These are phyloP conservation scores for Claviceps sorghi DNA, from an alignment of 2,329 filamentous ascomycete species.

Conservation along the genomic window DNA sequence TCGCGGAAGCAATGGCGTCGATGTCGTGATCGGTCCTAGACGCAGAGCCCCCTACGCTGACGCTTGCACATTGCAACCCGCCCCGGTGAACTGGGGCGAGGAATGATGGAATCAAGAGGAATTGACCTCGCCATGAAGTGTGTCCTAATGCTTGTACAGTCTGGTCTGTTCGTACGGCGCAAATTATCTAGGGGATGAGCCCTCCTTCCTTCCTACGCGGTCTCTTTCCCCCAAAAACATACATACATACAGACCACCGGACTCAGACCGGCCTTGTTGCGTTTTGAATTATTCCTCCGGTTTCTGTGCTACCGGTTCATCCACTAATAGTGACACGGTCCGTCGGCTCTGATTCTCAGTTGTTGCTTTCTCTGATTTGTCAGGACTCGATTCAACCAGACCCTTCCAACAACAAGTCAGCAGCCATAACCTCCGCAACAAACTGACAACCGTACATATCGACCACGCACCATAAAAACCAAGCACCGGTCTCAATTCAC, in stretches of 20 bases:
- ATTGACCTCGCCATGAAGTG: conserved; percentile 1
- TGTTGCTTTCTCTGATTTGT: neutral
- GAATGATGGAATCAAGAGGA: neutral
- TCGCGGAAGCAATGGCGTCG: conserved; percentile 36
- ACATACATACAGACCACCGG: neutral
- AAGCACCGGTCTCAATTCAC: neutral
- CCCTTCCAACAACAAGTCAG: neutral
- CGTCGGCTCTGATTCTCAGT: neutral
- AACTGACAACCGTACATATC: neutral
- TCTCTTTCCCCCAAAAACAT: neutral
- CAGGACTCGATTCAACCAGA: neutral
- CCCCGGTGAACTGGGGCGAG: neutral
- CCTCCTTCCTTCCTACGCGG: neutral
- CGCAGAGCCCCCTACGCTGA: conserved; percentile 13
- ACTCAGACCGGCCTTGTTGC: neutral
- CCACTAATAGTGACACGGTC: neutral
- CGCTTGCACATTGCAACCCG: neutral
- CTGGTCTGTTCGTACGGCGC: neutral
- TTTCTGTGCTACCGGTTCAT: neutral
- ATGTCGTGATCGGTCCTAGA: conserved; percentile 35
- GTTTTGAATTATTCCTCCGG: neutral
- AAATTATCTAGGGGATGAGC: neutral
- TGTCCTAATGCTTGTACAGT: neutral
- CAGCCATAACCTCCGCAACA: neutral
- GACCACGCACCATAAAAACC: neutral